Evolutionary conservation across 75 land plant genomes (phyloP).

Genomic region (Pinus taeda): DNA sequence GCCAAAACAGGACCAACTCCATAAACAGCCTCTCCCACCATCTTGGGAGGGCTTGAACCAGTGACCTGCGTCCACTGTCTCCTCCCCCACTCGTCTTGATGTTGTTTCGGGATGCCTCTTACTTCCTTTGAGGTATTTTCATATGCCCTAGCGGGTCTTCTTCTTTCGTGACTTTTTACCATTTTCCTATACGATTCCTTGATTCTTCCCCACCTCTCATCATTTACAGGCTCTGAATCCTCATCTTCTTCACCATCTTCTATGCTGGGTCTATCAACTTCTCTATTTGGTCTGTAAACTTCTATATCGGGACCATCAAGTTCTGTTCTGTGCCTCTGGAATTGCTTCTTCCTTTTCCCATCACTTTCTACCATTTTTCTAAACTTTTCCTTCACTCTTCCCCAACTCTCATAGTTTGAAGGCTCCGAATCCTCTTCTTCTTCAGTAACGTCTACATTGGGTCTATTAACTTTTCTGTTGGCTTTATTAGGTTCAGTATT

Average conservation of each 20-base stretch:
- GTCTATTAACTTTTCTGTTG: neutral
- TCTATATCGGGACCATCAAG: neutral
- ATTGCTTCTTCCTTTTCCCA: neutral
- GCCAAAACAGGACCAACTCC: constrained; percentile 93
- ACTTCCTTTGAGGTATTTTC: neutral
- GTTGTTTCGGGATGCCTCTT: constrained; percentile 28
- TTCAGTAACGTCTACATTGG: neutral
- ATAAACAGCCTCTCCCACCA: constrained; percentile 84
- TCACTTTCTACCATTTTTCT: constrained; percentile 3
- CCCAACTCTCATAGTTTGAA: constrained; percentile 49
- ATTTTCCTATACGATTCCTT: constrained; percentile 24
- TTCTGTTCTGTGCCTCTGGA: neutral
- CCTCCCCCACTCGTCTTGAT: constrained; percentile 60
- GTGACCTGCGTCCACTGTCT: constrained; percentile 56
- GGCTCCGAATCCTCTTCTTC: constrained; percentile 27
- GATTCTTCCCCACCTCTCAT: constrained; percentile 57
- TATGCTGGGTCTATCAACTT: too few species aligned
- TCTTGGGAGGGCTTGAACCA: constrained; percentile 51
- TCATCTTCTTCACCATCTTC: constrained; percentile 9
- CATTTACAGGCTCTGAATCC: constrained; percentile 27
- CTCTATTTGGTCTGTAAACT: neutral
- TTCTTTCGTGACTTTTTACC: neutral
- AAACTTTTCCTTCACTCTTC: constrained; percentile 35
- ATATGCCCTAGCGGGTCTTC: neutral
- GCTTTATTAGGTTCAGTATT: neutral